These are phyloP conservation scores for Fraxinus angustifolia DNA, from an alignment of 305 asterid genomes.

Conservation along the genomic window DNA sequence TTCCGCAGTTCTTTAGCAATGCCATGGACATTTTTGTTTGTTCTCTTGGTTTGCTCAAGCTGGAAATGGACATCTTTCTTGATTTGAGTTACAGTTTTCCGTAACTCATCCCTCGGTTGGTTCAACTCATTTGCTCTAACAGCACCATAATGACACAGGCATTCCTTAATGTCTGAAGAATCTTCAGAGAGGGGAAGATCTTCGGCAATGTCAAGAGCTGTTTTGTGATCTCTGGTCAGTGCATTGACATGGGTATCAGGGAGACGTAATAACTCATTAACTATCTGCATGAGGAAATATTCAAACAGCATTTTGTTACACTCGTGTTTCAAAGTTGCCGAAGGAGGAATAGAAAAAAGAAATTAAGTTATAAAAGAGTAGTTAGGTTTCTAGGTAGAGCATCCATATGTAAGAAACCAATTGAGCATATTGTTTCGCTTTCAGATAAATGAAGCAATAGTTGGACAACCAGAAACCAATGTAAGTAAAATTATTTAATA, in stretches of 20 bases:
- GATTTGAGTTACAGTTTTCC: conserved; percentile 58
- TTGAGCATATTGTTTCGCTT: not conserved
- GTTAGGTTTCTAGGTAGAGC: not conserved
- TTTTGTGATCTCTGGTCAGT: conserved; percentile 53
- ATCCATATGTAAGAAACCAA: not conserved
- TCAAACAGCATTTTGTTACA: not conserved
- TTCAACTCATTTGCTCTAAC: conserved; percentile 54
- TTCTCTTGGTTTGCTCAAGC: conserved; percentile 53
- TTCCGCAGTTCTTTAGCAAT: conserved; percentile 55
- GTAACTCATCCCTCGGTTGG: conserved; percentile 55
- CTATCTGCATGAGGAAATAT: conserved; percentile 40
- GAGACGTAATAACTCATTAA: conserved; percentile 38
- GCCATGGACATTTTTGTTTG: conserved; percentile 52
- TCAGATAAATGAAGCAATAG: not conserved
- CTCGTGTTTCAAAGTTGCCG: not conserved
- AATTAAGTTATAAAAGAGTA: no score
- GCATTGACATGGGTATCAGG: conserved; percentile 58
- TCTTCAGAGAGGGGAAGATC: conserved; percentile 55
- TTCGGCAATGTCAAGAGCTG: conserved; percentile 58
- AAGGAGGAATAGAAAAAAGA: not conserved
- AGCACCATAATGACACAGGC: conserved; percentile 45
- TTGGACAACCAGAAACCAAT: not conserved
- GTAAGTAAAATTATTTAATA: not conserved
- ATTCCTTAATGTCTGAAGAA: conserved; percentile 46
- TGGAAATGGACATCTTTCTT: conserved; percentile 56